These are phyloP conservation scores for Adansonia grandidieri DNA, from an alignment of 441 rosid species.

Conservation along the genomic window DNA sequence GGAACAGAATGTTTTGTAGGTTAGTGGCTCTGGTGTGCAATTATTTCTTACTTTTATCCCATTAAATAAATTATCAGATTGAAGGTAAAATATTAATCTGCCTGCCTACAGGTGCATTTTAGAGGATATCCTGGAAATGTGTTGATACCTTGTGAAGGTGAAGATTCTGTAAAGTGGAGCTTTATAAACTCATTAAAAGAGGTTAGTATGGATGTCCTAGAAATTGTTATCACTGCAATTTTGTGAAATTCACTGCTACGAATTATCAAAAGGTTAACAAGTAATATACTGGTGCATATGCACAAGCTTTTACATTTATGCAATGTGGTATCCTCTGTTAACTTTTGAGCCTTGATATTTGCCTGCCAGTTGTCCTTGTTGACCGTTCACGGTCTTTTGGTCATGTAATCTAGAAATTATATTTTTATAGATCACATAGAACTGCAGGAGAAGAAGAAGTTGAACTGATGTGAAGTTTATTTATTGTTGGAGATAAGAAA, in stretches of 20 bases:
- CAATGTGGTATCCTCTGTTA: background rate
- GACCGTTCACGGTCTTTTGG: background rate
- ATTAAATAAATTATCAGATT: conserved; percentile 5
- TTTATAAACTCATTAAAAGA: conserved; percentile 91
- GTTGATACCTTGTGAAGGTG: conserved; percentile 88
- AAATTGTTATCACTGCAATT: conserved; percentile 3
- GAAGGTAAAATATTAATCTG: conserved; percentile 22
- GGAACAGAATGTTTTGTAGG: background rate
- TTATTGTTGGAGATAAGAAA: background rate
- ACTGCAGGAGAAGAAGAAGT: background rate
- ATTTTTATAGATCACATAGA: background rate
- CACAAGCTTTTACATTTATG: background rate
- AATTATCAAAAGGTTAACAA: background rate
- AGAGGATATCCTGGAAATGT: conserved; percentile 86
- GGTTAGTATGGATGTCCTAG: conserved; percentile 48
- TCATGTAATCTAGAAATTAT: background rate
- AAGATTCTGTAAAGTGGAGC: conserved; percentile 94
- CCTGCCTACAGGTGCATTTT: conserved; percentile 74
- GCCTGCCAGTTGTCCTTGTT: background rate
- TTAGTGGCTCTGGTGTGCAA: background rate
- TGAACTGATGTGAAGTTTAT: background rate
- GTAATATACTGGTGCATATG: background rate
- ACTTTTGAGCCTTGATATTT: background rate
- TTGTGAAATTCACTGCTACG: background rate
- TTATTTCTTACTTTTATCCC: conserved; percentile 1